Conservation (phyloP, 495 filamentous ascomycete genomes). For the Aspergillus sclerotiicarbonarius region DNA sequence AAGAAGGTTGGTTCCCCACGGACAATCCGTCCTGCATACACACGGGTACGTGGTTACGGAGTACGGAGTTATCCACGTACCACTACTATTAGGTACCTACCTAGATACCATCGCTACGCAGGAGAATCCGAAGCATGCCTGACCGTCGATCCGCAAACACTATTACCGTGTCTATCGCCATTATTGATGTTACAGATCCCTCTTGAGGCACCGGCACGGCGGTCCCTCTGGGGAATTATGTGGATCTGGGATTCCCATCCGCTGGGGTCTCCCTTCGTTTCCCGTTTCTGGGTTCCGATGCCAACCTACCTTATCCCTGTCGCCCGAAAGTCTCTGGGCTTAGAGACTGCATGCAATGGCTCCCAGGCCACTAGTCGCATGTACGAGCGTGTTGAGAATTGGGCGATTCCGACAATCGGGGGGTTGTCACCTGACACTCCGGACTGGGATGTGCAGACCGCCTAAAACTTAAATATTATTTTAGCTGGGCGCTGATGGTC, state of each 20-base stretch:
- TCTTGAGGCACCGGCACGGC: slow-evolving; percentile 25
- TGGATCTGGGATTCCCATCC: slow-evolving; percentile 26
- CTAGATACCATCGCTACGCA: not conserved
- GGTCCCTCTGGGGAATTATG: slow-evolving; percentile 34
- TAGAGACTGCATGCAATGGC: not conserved
- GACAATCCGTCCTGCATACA: slow-evolving; percentile 17
- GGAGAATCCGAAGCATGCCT: slow-evolving; percentile 14
- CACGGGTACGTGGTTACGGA: slow-evolving; percentile 10
- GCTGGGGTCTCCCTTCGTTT: not conserved
- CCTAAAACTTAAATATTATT: not conserved
- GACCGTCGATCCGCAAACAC: slow-evolving; percentile 8
- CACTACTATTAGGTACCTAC: not conserved
- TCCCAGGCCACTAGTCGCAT: not conserved
- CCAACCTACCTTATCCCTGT: not conserved
- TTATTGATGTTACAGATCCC: slow-evolving; percentile 14
- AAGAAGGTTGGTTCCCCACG: slow-evolving; percentile 14
- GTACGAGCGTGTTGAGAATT: not conserved
- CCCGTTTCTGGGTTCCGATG: slow-evolving; percentile 1
- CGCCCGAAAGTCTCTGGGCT: not conserved
- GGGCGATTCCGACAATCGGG: slow-evolving; percentile 10
- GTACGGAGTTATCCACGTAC: slow-evolving; percentile 5
- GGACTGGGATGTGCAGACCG: not conserved
- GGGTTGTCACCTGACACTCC: slow-evolving; percentile 12
- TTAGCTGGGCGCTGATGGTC: not conserved
- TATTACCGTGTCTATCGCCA: slow-evolving; percentile 5